Evolutionary conservation across 352 stramenopile species (phyloP), one percentile per base, ranked within the genome.

Genomic region (Phytophthora cactorum): DNA sequence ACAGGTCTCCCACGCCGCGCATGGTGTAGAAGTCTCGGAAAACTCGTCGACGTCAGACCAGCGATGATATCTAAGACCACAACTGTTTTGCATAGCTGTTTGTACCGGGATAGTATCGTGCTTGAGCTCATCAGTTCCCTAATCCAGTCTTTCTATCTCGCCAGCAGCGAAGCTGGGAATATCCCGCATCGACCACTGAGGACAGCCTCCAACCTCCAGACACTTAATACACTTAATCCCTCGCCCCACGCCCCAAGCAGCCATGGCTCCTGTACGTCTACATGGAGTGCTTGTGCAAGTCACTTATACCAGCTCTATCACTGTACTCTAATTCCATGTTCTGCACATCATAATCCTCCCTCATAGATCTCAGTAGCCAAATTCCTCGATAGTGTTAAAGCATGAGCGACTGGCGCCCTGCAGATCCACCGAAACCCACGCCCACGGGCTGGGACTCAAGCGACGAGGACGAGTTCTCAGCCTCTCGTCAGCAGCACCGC

Each of bases 1-100:
- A 91, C 69, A 90, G 83, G 78, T 91, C 85, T 3, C 85, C 85
- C 9, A 60, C 64, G 63, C 68, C 72, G 10, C 59, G 63, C 11
- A 65, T 76, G 62, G 59, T 73, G 39, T 74, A 77, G 54, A 63
- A 59, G 2, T 60, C 27, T 63, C 50, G 7, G 14, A 52, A 43
- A 59, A 22, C 25, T 55, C 27, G 39, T 68, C 52, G 9, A 52
- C 39, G 44, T 53, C 57, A 51, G 32, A 44, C 34, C 46, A 75
- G 56, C 52, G 38, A 65, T 52, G 50, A 63, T 75, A 69, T 68
- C 54, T 64, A 63, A 70, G 55, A 67, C 22, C 36, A 54, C 17
- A 57, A 63, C 1, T 72, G 53, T 76, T 43, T 70, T 75, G 62
- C 67, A 71, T 71, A 59, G 11, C 10, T 22, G 22, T 22, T 22